Conservation (phyloP, 441 rosid genomes). For the Omphalea diandra region DNA sequence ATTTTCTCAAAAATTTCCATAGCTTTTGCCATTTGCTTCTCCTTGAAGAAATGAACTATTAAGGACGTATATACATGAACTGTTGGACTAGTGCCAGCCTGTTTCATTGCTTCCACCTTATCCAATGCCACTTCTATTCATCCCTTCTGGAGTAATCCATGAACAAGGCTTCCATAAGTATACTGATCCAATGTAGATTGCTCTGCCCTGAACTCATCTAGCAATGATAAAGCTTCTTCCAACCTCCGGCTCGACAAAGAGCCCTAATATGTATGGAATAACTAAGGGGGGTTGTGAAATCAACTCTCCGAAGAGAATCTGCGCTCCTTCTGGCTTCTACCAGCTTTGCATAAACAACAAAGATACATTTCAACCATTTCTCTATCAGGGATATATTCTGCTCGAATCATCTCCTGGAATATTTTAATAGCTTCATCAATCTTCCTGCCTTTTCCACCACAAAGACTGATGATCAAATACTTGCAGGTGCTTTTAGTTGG, state of each 20-base stretch:
- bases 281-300: slow-evolving; percentile 50
- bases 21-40: slow-evolving; percentile 51
- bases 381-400: slow-evolving; percentile 55
- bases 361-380: slow-evolving; percentile 61
- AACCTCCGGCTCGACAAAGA: slow-evolving; percentile 67
- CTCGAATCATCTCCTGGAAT: slow-evolving; percentile 67
- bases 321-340: slow-evolving; percentile 54
- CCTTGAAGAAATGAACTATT: slow-evolving; percentile 61
- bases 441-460: slow-evolving; percentile 67
- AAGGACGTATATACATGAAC: slow-evolving; percentile 76
- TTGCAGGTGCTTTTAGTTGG: slow-evolving; percentile 66
- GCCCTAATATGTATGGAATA: slow-evolving; percentile 67
- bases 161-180: slow-evolving; percentile 64
- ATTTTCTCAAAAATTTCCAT: slow-evolving; percentile 45
- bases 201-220: slow-evolving; percentile 41
- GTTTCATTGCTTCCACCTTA: slow-evolving; percentile 65
- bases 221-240: slow-evolving; percentile 57
- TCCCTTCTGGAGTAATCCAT: slow-evolving; percentile 55
- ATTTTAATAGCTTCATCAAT: slow-evolving; percentile 55
- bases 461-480: slow-evolving; percentile 63
- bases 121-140: slow-evolving; percentile 52
- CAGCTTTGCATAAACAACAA: slow-evolving; percentile 61
- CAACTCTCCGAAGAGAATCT: slow-evolving; percentile 46
- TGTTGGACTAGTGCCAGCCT: slow-evolving; percentile 47
- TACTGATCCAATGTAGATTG: slow-evolving; percentile 42